phyloP scores from a whole-genome alignment of 192 early-diverging fungal genomes.

The Chytriomyces sp. region DNA sequence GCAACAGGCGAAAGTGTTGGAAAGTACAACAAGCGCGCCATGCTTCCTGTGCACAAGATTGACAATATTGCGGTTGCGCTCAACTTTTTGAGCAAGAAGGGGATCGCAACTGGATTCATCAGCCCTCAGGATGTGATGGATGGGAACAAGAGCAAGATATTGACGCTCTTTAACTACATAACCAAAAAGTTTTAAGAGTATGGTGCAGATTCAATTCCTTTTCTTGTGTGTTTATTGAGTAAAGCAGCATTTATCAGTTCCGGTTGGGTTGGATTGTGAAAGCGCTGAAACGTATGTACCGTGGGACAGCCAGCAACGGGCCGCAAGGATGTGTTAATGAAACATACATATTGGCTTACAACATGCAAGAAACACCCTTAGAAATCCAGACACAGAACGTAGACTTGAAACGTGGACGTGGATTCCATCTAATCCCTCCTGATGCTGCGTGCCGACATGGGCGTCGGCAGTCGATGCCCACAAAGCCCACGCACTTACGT shows the following conservation, averaged over 20 bases:
- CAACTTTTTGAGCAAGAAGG: conserved; percentile 44
- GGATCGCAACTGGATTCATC: conserved; percentile 39
- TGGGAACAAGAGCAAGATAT: conserved; percentile 51
- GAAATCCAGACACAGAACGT: too few species aligned
- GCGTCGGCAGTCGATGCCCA: too few species aligned
- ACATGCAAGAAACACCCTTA: too few species aligned
- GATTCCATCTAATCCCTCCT: too few species aligned
- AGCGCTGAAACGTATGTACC: too few species aligned
- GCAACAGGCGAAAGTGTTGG: conserved; percentile 47
- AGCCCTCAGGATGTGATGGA: conserved; percentile 53
- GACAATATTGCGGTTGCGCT: conserved; percentile 54
- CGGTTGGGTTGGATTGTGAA: background rate
- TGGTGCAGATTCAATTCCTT: background rate
- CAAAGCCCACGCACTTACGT: too few species aligned
- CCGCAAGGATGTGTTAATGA: too few species aligned
- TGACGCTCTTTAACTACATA: conserved; percentile 54
- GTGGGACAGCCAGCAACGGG: too few species aligned
- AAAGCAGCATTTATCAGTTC: background rate
- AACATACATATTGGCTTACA: too few species aligned
- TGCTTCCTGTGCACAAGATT: conserved; percentile 52
- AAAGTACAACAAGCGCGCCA: conserved; percentile 55
- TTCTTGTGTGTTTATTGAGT: too few species aligned
- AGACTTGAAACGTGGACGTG: too few species aligned
- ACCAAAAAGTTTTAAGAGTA: conserved; percentile 36
- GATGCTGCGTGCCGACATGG: too few species aligned